These are phyloP conservation scores for Podospora fimiseda DNA, from an alignment of 495 filamentous ascomycete species.

Conservation along the genomic window DNA sequence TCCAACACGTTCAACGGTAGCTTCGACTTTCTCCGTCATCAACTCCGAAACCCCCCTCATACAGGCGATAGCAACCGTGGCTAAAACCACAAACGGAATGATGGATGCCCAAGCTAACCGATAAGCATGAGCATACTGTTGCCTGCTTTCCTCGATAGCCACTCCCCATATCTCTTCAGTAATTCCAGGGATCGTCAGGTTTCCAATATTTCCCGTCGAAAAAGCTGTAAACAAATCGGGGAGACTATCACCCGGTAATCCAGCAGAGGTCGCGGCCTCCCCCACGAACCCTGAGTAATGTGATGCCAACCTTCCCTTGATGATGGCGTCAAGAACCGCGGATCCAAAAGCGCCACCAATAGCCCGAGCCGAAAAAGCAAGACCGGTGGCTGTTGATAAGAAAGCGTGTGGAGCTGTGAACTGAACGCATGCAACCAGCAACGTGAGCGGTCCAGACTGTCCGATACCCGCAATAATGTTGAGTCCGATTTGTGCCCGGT, in stretches of 20 bases:
- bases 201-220: slow-evolving; percentile 24
- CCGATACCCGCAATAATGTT: slow-evolving; percentile 46
- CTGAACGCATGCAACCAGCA: slow-evolving; percentile 47
- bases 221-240: slow-evolving; percentile 31
- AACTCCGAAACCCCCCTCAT: slow-evolving; percentile 45
- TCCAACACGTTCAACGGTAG: slow-evolving; percentile 34
- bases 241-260: slow-evolving; percentile 35
- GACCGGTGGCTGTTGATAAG: slow-evolving; percentile 48
- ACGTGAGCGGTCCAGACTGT: slow-evolving; percentile 43
- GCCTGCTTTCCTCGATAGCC: slow-evolving; percentile 33
- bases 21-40: slow-evolving; percentile 48
- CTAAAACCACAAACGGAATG: slow-evolving; percentile 49
- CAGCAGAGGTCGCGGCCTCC: slow-evolving; percentile 33
- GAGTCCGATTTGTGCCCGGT: slow-evolving; percentile 41
- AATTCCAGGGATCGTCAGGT: slow-evolving; percentile 26
- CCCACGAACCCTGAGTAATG: slow-evolving; percentile 34
- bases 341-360: slow-evolving; percentile 51
- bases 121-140: slow-evolving; percentile 41
- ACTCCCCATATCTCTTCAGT: slow-evolving; percentile 31
- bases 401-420: slow-evolving; percentile 50
- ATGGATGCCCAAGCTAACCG: slow-evolving; percentile 46
- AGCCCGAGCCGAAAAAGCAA: slow-evolving; percentile 48
- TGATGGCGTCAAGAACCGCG: slow-evolving; percentile 49
- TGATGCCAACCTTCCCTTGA: slow-evolving; percentile 40
- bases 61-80: slow-evolving; percentile 36